Base-by-base conservation (phyloP, 2,329 filamentous ascomycete species). In the Fusarium pseudonygamai region DNA sequence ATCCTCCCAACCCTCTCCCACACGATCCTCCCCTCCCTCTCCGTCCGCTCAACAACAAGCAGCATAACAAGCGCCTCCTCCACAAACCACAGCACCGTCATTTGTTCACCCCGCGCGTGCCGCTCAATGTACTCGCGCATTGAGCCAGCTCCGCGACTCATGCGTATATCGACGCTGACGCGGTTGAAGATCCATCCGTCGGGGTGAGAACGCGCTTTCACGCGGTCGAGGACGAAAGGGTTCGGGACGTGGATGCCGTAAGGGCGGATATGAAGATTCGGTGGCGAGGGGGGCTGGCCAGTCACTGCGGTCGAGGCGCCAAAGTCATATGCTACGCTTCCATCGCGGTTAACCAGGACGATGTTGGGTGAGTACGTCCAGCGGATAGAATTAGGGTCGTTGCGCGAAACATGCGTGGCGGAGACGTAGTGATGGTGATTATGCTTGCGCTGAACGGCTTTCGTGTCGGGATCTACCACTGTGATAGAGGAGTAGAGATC, bases 1-100 rank as follows among this genome's bases (percentile, higher is more conserved):
- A 81, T 80, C n/a, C 80, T 73, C 16, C 80, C 80, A 7, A 81
- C 79, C 5, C 80, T 77, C 61, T 82, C 80, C 80, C 80, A 82
- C 8, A 73, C 67, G 0, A 75, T 64, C 4, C 75, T 53, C 0
- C 71, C 64, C 4, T 75, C 73, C 1, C 73, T 66, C 4, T 73
- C 61, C 1, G 75, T 75, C 49, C 76, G 73, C 69, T 82, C 79
- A 12, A 82, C 72, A 5, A 82, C 80, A 34, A 82, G 69, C 9
- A 82, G 69, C 80, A 82, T 77, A 24, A 82, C 77, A 16, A 76
- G 66, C 9, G 78, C 77, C 49, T 82, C 80, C 37, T 82, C 80
- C 24, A 81, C 76, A 52, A 82, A 82, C 80, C 80, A 82, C 34
- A 82, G 61, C 14, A 82, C 74, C 24, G 80, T 81, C 79, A 82